phyloP scores from a whole-genome alignment of 108 stramenopile species.

The Nitzschia putrida region DNA sequence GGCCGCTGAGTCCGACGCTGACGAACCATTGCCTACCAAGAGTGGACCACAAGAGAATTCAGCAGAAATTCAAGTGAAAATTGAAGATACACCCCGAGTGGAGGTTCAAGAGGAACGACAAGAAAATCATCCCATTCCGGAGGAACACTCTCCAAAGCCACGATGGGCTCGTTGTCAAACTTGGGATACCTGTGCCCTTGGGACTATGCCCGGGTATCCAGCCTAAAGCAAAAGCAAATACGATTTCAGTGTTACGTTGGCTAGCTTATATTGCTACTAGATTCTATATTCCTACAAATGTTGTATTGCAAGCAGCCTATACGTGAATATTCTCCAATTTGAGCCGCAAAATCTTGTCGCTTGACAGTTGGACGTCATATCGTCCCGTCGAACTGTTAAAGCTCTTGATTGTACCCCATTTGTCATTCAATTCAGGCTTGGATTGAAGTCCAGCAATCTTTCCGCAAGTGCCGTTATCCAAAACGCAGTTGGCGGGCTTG shows the following conservation, averaged over 20 bases:
- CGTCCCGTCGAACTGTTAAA: slow-evolving; percentile 71
- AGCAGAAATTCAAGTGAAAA: too few relatives aligned
- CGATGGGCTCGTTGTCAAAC: slow-evolving; percentile 50
- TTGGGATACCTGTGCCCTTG: slow-evolving; percentile 79
- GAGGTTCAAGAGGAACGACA: too few relatives aligned
- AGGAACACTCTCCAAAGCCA: background rate
- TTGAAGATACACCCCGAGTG: too few relatives aligned
- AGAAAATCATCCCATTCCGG: too few relatives aligned
- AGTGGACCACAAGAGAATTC: background rate
- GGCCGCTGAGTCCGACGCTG: background rate
- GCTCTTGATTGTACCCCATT: slow-evolving; percentile 82
- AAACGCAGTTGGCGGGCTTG: slow-evolving; percentile 76
- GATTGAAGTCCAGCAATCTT: slow-evolving; percentile 65
- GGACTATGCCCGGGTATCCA: slow-evolving; percentile 51
- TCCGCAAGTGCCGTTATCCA: slow-evolving; percentile 77
- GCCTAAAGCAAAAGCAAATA: background rate
- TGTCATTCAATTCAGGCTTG: slow-evolving; percentile 84
- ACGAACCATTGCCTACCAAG: background rate
- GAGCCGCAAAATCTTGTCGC: slow-evolving; percentile 69
- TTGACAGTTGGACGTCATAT: slow-evolving; percentile 83
- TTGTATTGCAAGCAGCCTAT: slow-evolving; percentile 30
- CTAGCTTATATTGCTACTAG: too few relatives aligned
- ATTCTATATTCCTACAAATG: background rate
- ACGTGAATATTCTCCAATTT: slow-evolving; percentile 83
- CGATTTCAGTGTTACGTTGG: too few relatives aligned